Base-by-base conservation (phyloP, 1,284 basidiomycete genomes). In the Moniliella sp. region DNA sequence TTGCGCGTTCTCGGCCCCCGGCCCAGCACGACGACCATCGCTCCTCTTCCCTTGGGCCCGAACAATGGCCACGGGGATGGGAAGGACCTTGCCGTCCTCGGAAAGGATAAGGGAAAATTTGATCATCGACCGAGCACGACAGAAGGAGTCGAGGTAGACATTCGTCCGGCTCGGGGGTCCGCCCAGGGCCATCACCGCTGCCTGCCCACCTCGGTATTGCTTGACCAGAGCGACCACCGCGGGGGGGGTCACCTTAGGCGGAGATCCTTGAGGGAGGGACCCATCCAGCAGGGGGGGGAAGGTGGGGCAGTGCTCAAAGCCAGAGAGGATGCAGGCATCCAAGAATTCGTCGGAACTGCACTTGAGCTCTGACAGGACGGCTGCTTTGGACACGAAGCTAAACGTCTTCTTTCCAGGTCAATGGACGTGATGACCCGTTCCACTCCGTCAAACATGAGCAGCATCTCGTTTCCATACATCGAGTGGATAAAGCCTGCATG, bases 401-500 rank as follows among this genome's bases (percentile, higher is more conserved):
- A 97, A 88, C 10, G 42, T 42, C 19, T 37, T 42, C n/a, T 39
- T 35, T 4, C 37, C 10, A 57, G 31, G 31, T 54, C 34, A 67
- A 65, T 46, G 80, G 74, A 64, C 83, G 79, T 82, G 60, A 99
- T 88, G 53, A 97, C 69, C 52, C 78, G 77, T 64, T 94, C 84
- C 21, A 91, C 72, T 15, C 76, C 75, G 33, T 65, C 64, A 61
- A 86, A 94, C 27, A 94, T 69, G 14, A 99, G 69, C 12, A 79
- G 72, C 57, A 94, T 88, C 4, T 76, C 78, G 18, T 84, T 74
- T 3, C 81, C 83, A 61, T 75, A 94, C 47, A 94, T 76, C 12
- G 88, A 76, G 60, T 97, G 84, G 41, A 93, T 79, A 64, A 94
- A 99, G 3, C 76, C 71, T 61, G 91, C 91, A 14, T 73, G 69